Evolutionary conservation across 2,329 filamentous ascomycete genomes (phyloP), one percentile per base, ranked within the genome.

Genomic region (Trichothecium roseum): DNA sequence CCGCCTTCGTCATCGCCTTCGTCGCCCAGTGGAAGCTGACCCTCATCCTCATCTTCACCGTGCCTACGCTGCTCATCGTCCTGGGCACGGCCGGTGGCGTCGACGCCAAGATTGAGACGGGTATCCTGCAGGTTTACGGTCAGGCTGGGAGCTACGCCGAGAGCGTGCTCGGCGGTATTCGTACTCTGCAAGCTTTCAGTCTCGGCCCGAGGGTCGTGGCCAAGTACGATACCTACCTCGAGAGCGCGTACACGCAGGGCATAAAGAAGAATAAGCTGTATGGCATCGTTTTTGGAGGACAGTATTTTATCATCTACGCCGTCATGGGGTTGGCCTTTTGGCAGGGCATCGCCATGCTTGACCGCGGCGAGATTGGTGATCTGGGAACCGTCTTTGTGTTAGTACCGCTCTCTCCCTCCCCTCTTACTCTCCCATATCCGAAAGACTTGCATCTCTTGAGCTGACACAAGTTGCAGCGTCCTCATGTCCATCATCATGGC

Each of bases 321-420:
- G 42, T 38, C 4, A 44, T 42, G 39, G 44, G 37, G 3, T 32
- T 46, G 13, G 42, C 42, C 1, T 46, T 46, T 34, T 46, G 44
- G 44, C 44, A 46, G 18, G 44, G 42, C 34, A 59, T 67, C 30
- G 51, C 62, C 1, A 45, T 66, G 37, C 59, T 65, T 4, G 50
- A 53, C 3, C 39, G 39, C 8, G 30, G 37, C 4, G 40, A 45
- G 28, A 31, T 35, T 5, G 27, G 36, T 9, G 41, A 38, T n/a
- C 14, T 41, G 4, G 40, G 40, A 9, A 41, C 40, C 1, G 32
- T 45, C 3, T 44, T 45, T 27, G 42, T 39, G 42, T 42, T 6
- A 17, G 40, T 32, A n/a, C n/a, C n/a, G n/a, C n/a, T n/a, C n/a
- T n/a, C n/a, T n/a, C n/a, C n/a, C n/a, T n/a, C n/a, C n/a, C n/a